Evolutionary conservation across 805 yeast genomes (phyloP).

Genomic region (Saturnispora galanensis): DNA sequence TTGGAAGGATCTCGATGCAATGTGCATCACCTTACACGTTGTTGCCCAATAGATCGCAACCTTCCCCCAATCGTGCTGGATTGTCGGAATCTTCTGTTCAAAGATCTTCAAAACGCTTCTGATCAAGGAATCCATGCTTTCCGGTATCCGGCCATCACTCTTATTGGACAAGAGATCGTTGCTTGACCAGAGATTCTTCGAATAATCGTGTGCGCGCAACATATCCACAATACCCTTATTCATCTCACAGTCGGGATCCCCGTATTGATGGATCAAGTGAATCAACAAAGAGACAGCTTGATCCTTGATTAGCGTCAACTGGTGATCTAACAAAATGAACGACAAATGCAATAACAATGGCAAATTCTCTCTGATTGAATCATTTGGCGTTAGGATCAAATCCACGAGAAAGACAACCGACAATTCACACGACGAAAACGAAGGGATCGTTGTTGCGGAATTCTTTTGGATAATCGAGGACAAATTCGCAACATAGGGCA

Average conservation of each 20-base stretch:
- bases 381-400: conserved; percentile 56
- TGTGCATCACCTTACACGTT: conserved; percentile 91
- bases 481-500: conserved; percentile 73
- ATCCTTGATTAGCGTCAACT: conserved; percentile 70
- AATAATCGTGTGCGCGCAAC: conserved; percentile 43
- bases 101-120: conserved; percentile 54
- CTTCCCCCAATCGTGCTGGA: conserved; percentile 79
- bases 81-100: conserved; percentile 31
- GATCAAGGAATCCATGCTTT: conserved; percentile 68
- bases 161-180: conserved; percentile 74
- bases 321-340: conserved; percentile 79
- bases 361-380: conserved; percentile 46
- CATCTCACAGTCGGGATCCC: conserved; percentile 40
- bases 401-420: conserved; percentile 82
- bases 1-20: conserved; percentile 95
- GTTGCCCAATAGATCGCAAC: conserved; percentile 90
- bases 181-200: conserved; percentile 64
- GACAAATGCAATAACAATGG: conserved; percentile 73
- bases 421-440: conserved; percentile 80
- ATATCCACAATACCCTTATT: conserved; percentile 47
- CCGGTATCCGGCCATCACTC: conserved; percentile 76
- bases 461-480: conserved; percentile 42
- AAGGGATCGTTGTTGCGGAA: conserved; percentile 39
- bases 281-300: conserved; percentile 72
- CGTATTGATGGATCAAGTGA: conserved; percentile 58